Base-by-base conservation (phyloP, 441 rosid species). In the Lagerstroemia fauriei region DNA sequence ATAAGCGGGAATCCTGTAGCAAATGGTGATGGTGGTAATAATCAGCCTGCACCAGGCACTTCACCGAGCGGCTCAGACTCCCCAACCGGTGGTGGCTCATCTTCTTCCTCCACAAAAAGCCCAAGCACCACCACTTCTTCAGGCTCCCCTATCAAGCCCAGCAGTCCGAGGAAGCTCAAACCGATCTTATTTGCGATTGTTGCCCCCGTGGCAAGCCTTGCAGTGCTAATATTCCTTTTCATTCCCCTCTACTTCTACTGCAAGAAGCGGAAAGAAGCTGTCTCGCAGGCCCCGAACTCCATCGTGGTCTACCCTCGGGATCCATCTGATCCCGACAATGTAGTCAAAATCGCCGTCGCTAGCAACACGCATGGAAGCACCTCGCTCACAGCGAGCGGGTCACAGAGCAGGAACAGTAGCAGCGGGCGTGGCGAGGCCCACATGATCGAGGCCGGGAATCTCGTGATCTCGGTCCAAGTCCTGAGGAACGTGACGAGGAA, bases 381-480 rank as follows among this genome's bases (percentile, higher is more conserved):
- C 82, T 88, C 95, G 4, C 31, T 81, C 57, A 79, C 84, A 4
- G 91, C 84, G 34, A 90, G 91, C 85, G 92, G 88, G 61, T 90
- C 91, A 3, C 73, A 69, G 46, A 69, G 93, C 88, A 85, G 84
- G 71, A 82, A 38, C 44, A 38, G 86, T 47, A 81, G 88, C 69
- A 88, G 92, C 77, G 89, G 88, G 25, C 44, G 70, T 70, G 89
- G 92, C 18, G 94, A 89, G 38, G 89, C 93, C 81, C 92, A 90
- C 82, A 90, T 90, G 84, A 86, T 91, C 78, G 94, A 92, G 90
- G 87, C 96, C 7, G 94, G 96, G 38, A 92, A 90, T 84, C 87
- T 92, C 47, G 85, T 90, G 77, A 90, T 92, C 86, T 92, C 96
- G 0, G 94, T 92, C 83, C 93, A 92, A 88, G 93, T 92, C 82